phyloP scores from a whole-genome alignment of 140 eudicot species.

The Anethum foeniculum region DNA sequence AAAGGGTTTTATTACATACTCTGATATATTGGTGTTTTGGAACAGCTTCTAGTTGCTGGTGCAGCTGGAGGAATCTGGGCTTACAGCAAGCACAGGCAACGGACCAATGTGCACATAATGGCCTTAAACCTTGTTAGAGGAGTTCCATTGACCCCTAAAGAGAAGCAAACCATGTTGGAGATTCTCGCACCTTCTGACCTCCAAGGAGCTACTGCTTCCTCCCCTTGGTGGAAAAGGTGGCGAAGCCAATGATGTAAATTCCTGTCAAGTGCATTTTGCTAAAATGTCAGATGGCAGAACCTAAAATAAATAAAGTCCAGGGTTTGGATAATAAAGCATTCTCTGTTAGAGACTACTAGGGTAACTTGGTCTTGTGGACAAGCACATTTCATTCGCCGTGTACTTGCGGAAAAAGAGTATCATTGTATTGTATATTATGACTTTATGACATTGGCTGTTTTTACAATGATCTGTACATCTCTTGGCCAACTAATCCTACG shows the following conservation, averaged over 20 bases:
- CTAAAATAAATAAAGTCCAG: background rate
- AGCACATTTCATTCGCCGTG: background rate
- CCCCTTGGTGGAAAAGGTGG: constrained; percentile 59
- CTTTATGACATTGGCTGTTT: background rate
- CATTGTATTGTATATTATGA: background rate
- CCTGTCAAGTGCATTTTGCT: background rate
- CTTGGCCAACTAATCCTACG: background rate
- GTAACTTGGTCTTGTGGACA: background rate
- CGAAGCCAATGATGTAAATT: constrained; percentile 17
- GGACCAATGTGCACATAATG: constrained; percentile 76
- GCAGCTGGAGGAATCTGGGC: constrained; percentile 88
- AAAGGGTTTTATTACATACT: background rate
- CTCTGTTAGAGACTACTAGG: background rate
- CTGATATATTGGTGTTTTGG: background rate
- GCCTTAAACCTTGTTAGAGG: constrained; percentile 77
- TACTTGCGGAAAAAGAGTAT: background rate
- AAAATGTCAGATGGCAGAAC: background rate
- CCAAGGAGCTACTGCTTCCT: constrained; percentile 28
- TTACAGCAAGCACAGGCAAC: constrained; percentile 66
- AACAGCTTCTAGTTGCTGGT: constrained; percentile 79
- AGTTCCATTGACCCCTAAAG: constrained; percentile 80
- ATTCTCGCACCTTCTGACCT: constrained; percentile 69
- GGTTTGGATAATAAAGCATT: background rate
- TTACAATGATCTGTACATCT: background rate
- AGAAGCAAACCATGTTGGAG: constrained; percentile 73